Percentiles rank a stretch among this genome's conserved stretches.
Evolutionary conservation across 305 asterid species (phyloP).

Genomic region (Solanum hybrid): DNA sequence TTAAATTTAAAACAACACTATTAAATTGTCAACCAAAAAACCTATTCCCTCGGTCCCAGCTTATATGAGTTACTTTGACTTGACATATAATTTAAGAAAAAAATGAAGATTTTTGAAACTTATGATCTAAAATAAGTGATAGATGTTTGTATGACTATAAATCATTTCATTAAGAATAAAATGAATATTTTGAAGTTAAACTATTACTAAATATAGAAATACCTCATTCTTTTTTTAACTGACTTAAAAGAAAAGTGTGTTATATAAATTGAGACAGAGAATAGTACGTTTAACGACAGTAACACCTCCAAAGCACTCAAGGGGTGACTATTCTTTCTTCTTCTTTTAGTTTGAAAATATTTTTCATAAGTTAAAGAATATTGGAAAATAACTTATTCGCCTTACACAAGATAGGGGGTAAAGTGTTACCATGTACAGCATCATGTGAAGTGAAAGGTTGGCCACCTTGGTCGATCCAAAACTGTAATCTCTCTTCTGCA

Average conservation of each 20-base stretch:
- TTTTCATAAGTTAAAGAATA: not conserved
- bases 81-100: too few species aligned
- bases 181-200: too few species aligned
- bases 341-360: not conserved
- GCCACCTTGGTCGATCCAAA: slow-evolving; percentile 52
- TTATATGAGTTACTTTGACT: not conserved
- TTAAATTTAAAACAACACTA: not conserved
- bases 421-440: slow-evolving; percentile 55
- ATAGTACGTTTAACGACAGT: not conserved
- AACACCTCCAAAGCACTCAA: not conserved
- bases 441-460: slow-evolving; percentile 53
- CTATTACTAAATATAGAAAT: not conserved
- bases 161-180: too few species aligned
- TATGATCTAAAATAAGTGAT: too few species aligned
- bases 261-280: not conserved
- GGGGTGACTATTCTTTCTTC: not conserved
- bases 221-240: not conserved
- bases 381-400: not conserved
- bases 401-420: not conserved
- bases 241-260: too few species aligned
- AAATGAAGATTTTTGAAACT: too few species aligned
- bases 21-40: not conserved
- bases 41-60: not conserved
- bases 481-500: slow-evolving; percentile 56
- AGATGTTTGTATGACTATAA: too few species aligned